Conservation (phyloP, 495 filamentous ascomycete genomes). For the Immersiella caudata region DNA sequence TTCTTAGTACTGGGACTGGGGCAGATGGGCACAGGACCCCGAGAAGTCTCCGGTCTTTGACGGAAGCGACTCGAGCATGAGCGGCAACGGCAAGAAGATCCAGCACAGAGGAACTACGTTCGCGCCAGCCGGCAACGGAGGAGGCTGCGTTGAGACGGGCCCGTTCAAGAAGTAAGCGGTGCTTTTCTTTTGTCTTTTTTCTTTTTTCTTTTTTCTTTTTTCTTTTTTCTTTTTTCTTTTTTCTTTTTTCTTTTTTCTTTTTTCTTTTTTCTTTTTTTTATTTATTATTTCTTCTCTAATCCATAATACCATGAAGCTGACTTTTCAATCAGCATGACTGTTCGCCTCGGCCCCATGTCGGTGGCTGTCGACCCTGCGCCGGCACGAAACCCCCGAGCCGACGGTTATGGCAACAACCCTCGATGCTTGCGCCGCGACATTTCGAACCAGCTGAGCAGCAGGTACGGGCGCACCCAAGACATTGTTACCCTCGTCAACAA, state of each 20-base stretch:
- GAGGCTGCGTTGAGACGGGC: conserved; percentile 66
- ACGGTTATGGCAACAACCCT: conserved; percentile 55
- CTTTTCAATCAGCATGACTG: conserved; percentile 38
- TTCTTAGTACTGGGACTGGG: conserved; percentile 66
- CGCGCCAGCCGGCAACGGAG: conserved; percentile 59
- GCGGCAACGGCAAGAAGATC: conserved; percentile 60
- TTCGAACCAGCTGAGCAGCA: conserved; percentile 48
- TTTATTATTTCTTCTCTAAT: not conserved
- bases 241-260: too few relatives aligned
- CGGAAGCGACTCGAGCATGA: conserved; percentile 61
- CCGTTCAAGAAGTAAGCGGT: conserved; percentile 54
- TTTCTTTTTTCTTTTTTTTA: too few relatives aligned
- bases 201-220: too few relatives aligned
- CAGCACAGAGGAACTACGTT: conserved; percentile 32
- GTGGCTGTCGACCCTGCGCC: conserved; percentile 42
- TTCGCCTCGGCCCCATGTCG: conserved; percentile 57
- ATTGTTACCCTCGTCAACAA: conserved; percentile 51
- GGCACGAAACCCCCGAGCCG: conserved; percentile 38
- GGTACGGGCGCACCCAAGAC: conserved; percentile 53
- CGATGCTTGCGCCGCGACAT: conserved; percentile 71
- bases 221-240: too few relatives aligned
- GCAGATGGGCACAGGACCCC: conserved; percentile 52
- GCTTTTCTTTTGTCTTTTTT: too few relatives aligned
- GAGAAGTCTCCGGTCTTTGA: conserved; percentile 66
- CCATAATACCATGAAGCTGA: not conserved